phyloP scores from a whole-genome alignment of 139 green algal genomes.

The Volvox africanus region DNA sequence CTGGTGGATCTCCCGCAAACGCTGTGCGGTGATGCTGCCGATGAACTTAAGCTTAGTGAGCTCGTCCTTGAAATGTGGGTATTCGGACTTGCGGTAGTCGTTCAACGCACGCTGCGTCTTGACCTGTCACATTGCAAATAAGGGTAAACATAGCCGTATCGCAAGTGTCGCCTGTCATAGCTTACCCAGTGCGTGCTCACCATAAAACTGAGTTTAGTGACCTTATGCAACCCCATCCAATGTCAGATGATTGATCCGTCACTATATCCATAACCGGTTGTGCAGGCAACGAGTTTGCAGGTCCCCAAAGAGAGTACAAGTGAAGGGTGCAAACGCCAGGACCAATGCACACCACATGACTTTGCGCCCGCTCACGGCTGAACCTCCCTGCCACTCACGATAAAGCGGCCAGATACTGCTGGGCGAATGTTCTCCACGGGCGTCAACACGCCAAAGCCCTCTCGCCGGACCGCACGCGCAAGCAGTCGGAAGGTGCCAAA shows the following conservation, averaged over 20 bases:
- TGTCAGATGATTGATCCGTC: too few relatives aligned
- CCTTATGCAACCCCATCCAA: too few relatives aligned
- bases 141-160: too few relatives aligned
- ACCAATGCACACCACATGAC: too few relatives aligned
- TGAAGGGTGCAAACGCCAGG: too few relatives aligned
- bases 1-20: slow-evolving; percentile 58
- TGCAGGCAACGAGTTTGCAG: too few relatives aligned
- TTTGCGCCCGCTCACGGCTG: not conserved
- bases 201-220: too few relatives aligned
- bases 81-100: slow-evolving; percentile 75
- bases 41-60: slow-evolving; percentile 73
- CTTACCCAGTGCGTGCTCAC: too few relatives aligned
- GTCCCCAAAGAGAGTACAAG: too few relatives aligned
- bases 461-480: slow-evolving; percentile 54
- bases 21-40: slow-evolving; percentile 66
- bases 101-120: slow-evolving; percentile 74
- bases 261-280: too few relatives aligned
- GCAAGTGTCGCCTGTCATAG: too few relatives aligned
- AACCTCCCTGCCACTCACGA: slow-evolving; percentile 52
- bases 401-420: slow-evolving; percentile 59
- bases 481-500: slow-evolving; percentile 64
- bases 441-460: slow-evolving; percentile 46
- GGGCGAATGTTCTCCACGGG: slow-evolving; percentile 56
- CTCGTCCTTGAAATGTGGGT: slow-evolving; percentile 70
- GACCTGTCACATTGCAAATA: slow-evolving; percentile 49